Base-by-base conservation (phyloP, 2,329 filamentous ascomycete species). In the Aaosphaeria arxii region DNA sequence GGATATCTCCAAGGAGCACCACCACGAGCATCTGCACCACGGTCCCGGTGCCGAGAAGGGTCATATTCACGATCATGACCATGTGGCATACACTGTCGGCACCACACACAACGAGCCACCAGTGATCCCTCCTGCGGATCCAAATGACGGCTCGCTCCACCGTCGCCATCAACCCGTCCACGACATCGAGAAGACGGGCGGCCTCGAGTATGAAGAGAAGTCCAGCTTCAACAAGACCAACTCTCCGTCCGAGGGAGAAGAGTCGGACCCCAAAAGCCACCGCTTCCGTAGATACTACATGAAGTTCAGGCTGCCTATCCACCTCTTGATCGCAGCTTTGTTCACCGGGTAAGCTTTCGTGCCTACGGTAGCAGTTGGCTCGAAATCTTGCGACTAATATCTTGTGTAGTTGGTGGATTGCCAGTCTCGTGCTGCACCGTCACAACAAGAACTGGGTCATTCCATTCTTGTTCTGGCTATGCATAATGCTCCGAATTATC, bases 401-500 rank as follows among this genome's bases (percentile, higher is more conserved):
- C 7, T 36, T 36, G 7, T 40, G 30, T 51, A 71, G 79, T 61
- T 91, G 88, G 88, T 91, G 87, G 87, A 86, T 91, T 55, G 84
- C 86, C 5, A 82, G 85, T 46, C 74, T 92, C 42, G 76, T 91
- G 50, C 75, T 89, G 45, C 89, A 92, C 67, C 83, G 83, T 50
- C 58, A 86, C 50, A 83, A 90, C 59, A 78, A 80, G 71, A 89
- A 89, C 62, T 95, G 90, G 90, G 71, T 95, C 48, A 82, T 91
- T 43, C 90, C 91, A 0, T 94, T 95, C 71, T 77, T 95, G 44
- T 66, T 96, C 42, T 95, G 86, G 77, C 81, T 95, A 41, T 79
- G 76, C 56, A 84, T 95, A 58, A 83, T 81, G 7, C 74, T 94
- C 44, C 86, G 91, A 32, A 68, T 95, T 43, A 55, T 95, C 64